Conservation (phyloP, 805 yeast genomes). For the Wickerhamiella spandovensis region DNA sequence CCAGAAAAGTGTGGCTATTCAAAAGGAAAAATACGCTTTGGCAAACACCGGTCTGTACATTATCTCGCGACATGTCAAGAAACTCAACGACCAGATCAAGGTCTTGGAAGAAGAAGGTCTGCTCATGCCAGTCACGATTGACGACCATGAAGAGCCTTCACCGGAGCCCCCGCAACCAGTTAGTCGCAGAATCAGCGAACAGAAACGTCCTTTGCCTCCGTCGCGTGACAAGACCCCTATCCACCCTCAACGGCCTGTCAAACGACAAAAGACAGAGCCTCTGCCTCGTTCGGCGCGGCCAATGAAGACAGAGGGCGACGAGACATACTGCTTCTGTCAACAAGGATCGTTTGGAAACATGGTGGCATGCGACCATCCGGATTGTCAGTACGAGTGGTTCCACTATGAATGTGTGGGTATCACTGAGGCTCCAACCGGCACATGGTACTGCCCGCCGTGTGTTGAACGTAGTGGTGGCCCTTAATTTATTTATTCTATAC, state of each 20-base stretch:
- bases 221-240: slow-evolving; percentile 1
- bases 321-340: slow-evolving; percentile 77
- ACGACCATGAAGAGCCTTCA: slow-evolving; percentile 10
- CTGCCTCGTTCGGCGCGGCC: slow-evolving; percentile 1
- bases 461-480: not conserved
- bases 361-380: slow-evolving; percentile 91
- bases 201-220: slow-evolving; percentile 1
- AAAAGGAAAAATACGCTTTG: slow-evolving; percentile 61
- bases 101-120: slow-evolving; percentile 72
- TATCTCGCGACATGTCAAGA: slow-evolving; percentile 58
- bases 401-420: slow-evolving; percentile 92
- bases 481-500: not conserved
- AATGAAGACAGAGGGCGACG: slow-evolving; percentile 42
- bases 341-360: slow-evolving; percentile 89
- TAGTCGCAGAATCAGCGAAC: slow-evolving; percentile 2
- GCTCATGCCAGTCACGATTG: slow-evolving; percentile 32
- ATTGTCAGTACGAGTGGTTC: slow-evolving; percentile 88
- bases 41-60: slow-evolving; percentile 76
- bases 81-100: slow-evolving; percentile 62
- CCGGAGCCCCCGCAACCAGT: slow-evolving; percentile 10
- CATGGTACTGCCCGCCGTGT: slow-evolving; percentile 76
- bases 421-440: slow-evolving; percentile 76
- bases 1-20: slow-evolving; percentile 44
- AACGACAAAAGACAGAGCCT: not conserved
- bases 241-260: not conserved